Evolutionary conservation across 495 filamentous ascomycete species (phyloP).

Genomic region (Trypethelium eluteriae): DNA sequence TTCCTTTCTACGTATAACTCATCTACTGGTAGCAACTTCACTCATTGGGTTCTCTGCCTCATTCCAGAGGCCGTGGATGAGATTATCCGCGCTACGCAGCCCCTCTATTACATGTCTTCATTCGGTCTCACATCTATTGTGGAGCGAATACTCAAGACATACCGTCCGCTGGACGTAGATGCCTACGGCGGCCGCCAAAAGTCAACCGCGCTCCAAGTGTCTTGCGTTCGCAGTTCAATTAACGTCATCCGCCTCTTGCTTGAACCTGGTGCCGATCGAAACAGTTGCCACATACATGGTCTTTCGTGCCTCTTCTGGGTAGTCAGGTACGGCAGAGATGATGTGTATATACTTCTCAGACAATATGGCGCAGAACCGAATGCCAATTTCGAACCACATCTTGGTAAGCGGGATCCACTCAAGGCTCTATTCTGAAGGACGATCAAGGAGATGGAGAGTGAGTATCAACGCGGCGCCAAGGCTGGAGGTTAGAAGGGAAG

Average conservation of each 20-base stretch:
- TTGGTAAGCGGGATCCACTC: too few species aligned
- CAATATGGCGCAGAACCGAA: neutral
- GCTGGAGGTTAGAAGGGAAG: too few species aligned
- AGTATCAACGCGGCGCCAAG: too few species aligned
- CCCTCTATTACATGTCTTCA: constrained; percentile 3
- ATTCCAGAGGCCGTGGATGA: neutral
- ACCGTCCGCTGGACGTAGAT: neutral
- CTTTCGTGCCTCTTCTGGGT: constrained; percentile 1
- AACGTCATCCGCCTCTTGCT: neutral
- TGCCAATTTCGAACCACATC: neutral
- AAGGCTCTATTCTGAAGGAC: too few species aligned
- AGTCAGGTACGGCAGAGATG: neutral
- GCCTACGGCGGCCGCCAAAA: neutral
- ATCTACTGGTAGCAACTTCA: constrained; percentile 1
- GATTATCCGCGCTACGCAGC: neutral
- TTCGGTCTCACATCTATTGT: neutral
- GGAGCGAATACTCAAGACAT: neutral
- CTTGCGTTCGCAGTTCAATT: neutral
- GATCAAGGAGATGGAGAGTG: too few species aligned
- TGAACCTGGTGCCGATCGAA: neutral
- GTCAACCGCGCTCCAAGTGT: neutral
- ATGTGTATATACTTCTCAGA: constrained; percentile 2
- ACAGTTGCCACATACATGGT: neutral
- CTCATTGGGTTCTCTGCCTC: constrained; percentile 10
- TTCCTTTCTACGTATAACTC: constrained; percentile 1